Evolutionary conservation across 305 asterid species (phyloP), one percentile per base, ranked within the genome.

Genomic region (Fraxinus baroniana): DNA sequence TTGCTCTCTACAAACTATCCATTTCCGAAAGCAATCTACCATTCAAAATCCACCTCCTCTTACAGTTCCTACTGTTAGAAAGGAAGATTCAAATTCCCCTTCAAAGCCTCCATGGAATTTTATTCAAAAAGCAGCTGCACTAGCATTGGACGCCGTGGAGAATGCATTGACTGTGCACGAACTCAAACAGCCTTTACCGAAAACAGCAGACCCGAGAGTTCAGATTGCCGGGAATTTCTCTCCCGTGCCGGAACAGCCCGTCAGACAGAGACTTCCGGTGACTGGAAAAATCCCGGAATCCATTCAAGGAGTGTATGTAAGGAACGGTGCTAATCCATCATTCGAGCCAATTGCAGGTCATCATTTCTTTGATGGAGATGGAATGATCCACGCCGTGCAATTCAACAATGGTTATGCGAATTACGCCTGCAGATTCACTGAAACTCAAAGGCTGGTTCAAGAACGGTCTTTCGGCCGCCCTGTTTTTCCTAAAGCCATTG

Each of bases 281-380:
- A 18, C 80, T 72, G 98, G 97, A 0, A 85, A 83, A 30, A 91
- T 95, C 39, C 98, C 98, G 1, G 83, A 85, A 0, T 84, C 93
- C 9, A 90, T 95, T 60, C 82, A 86, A 20, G 98, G 98, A 0
- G 93, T 90, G 2, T 95, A 94, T 78, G 91, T 94, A 3, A 72
- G 98, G 1, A 95, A 95, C 93, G 98, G 98, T 0, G 98, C 98
- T 0, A 95, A 95, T 55, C 98, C 98, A 0, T 88, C 90, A 10
- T 92, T 90, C 79, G 97, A 92, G 85, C 98, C 98, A 1, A 74
- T 83, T 9, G 96, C 97, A 76, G 98, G 98, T 0, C 98, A 95
- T 90, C 98, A 93, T 71, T 92, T 95, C 85, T 95, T 95, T 83
- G 98, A 95, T 86, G 98, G 98, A 2, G 98, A 95, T 77, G 98